phyloP scores from a whole-genome alignment of 1,139 yeast species.

The Saccharomyces pastorianus region DNA sequence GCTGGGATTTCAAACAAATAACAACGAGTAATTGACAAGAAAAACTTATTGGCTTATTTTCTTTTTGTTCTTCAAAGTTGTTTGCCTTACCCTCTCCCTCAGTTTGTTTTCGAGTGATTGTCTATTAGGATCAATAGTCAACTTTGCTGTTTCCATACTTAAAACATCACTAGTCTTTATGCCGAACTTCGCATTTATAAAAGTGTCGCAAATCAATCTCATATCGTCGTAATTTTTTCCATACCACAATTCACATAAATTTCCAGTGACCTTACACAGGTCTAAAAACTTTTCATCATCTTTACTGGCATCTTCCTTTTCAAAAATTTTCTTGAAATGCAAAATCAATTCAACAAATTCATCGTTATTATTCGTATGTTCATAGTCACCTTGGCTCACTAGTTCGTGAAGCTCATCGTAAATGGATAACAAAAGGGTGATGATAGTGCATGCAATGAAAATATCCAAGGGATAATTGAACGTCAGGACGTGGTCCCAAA shows the following conservation, averaged over 20 bases:
- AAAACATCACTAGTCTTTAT: conserved; percentile 4
- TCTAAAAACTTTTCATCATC: conserved; percentile 16
- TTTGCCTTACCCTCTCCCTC: conserved; percentile 11
- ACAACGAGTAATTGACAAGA: neutral
- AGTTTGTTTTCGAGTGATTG: conserved; percentile 19
- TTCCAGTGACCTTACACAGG: conserved; percentile 21
- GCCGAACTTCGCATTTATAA: conserved; percentile 14
- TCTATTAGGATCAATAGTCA: conserved; percentile 18
- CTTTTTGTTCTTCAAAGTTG: neutral
- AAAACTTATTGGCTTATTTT: neutral
- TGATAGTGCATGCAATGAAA: conserved; percentile 44
- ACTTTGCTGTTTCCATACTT: neutral
- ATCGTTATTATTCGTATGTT: conserved; percentile 46
- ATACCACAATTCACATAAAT: conserved; percentile 22
- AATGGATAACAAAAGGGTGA: conserved; percentile 45
- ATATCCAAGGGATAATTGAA: conserved; percentile 30
- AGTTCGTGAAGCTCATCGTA: conserved; percentile 36
- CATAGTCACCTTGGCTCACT: conserved; percentile 21
- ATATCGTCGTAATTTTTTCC: conserved; percentile 15
- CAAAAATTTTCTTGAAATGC: conserved; percentile 43
- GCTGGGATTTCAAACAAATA: neutral
- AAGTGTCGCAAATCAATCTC: conserved; percentile 15
- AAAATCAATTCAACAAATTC: conserved; percentile 51
- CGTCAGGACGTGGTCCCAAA: conserved; percentile 52
- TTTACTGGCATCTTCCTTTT: conserved; percentile 6